A percentile compares a stretch with the other conserved stretches of the same genome.
phyloP scores from a whole-genome alignment of 1,139 yeast genomes.

The Candida pseudocylindracea region DNA sequence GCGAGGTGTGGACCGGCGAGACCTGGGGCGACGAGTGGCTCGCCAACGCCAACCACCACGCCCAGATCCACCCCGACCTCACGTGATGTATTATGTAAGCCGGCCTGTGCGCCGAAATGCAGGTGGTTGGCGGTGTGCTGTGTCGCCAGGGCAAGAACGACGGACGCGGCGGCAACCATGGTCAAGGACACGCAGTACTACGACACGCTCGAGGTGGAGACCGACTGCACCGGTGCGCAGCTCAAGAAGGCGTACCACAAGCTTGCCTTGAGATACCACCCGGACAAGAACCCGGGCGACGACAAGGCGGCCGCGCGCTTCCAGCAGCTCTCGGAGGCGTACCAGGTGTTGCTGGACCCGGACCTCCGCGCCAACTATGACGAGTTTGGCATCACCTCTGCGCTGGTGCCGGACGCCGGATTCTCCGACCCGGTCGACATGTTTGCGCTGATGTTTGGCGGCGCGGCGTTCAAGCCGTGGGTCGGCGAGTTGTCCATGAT shows the following conservation, averaged over 20 bases:
- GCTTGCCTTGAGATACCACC: conserved; percentile 9
- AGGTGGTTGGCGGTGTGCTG: too few relatives aligned
- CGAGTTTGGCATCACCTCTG: neutral
- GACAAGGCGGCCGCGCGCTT: conserved; percentile 10
- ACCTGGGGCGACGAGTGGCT: too few relatives aligned
- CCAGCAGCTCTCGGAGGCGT: conserved; percentile 5
- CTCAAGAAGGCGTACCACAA: conserved; percentile 10
- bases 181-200: conserved; percentile 9
- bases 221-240: conserved; percentile 7
- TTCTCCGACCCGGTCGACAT: conserved; percentile 41
- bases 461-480: conserved; percentile 73
- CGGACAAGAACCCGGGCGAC: conserved; percentile 10
- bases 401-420: conserved; percentile 2
- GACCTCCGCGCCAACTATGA: neutral
- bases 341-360: conserved; percentile 1
- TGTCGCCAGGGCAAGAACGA: too few relatives aligned
- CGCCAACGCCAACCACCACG: too few relatives aligned
- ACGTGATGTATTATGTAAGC: too few relatives aligned
- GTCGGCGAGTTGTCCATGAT: conserved; percentile 51
- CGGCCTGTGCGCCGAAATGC: too few relatives aligned
- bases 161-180: too few relatives aligned
- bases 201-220: conserved; percentile 7
- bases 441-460: conserved; percentile 54
- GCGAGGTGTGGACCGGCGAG: too few relatives aligned
- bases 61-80: too few relatives aligned